These are phyloP conservation scores for Globisporangium cylindrosporum DNA, from an alignment of 352 stramenopile genomes.

Conservation along the genomic window DNA sequence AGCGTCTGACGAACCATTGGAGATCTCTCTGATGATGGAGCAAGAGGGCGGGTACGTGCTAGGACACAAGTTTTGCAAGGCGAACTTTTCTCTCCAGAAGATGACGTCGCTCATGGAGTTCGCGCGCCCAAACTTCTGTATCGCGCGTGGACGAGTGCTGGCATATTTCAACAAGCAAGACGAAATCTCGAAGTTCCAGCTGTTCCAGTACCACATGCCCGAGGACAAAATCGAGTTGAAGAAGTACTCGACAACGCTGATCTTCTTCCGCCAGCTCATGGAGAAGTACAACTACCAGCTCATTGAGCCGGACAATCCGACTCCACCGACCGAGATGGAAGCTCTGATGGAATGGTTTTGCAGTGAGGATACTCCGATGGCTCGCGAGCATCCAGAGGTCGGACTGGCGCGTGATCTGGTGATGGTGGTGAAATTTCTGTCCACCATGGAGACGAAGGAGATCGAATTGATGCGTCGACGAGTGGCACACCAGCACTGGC, in stretches of 20 bases:
- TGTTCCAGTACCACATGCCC: conserved; percentile 89
- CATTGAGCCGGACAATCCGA: conserved; percentile 74
- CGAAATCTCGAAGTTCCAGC: conserved; percentile 44
- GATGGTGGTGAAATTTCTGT: conserved; percentile 85
- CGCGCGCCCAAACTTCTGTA: conserved; percentile 66
- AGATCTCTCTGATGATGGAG: conserved; percentile 81
- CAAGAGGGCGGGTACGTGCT: conserved; percentile 80
- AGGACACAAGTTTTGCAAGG: conserved; percentile 82
- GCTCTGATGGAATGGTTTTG: conserved; percentile 90
- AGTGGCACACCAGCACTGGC: conserved; percentile 70
- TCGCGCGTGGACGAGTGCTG: conserved; percentile 69
- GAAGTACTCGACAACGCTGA: conserved; percentile 85
- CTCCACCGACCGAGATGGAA: conserved; percentile 88
- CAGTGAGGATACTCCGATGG: conserved; percentile 71
- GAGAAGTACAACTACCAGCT: conserved; percentile 83
- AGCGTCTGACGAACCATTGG: conserved; percentile 66
- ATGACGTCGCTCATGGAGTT: conserved; percentile 84
- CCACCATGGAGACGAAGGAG: conserved; percentile 90
- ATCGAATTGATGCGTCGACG: conserved; percentile 85
- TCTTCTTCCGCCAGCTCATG: conserved; percentile 86
- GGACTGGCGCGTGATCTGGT: conserved; percentile 74
- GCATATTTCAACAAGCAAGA: conserved; percentile 80
- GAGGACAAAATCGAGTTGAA: conserved; percentile 89
- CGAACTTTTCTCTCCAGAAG: conserved; percentile 77
- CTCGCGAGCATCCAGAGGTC: conserved; percentile 80